phyloP scores from a whole-genome alignment of 352 stramenopile species.

The Phytophthora rubi region DNA sequence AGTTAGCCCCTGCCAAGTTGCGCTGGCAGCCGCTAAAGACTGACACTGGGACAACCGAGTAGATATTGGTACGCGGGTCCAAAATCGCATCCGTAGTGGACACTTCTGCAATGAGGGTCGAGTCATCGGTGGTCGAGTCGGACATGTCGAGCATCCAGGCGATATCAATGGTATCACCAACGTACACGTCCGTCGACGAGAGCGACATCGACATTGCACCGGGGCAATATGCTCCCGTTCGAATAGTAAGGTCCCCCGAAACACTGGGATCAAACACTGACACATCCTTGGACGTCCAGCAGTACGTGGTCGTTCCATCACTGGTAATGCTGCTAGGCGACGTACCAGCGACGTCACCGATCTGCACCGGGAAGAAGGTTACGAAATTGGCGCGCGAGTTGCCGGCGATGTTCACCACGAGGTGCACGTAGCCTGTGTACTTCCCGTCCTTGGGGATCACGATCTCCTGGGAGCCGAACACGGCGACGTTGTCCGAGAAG shows the following conservation, averaged over 20 bases:
- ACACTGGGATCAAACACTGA: conserved; percentile 71
- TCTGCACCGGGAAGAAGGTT: conserved; percentile 81
- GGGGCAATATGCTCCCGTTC: conserved; percentile 72
- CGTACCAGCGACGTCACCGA: conserved; percentile 66
- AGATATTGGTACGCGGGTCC: conserved; percentile 57
- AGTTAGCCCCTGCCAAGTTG: conserved; percentile 58
- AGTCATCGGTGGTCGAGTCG: conserved; percentile 49
- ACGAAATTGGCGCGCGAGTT: conserved; percentile 79
- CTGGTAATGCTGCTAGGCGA: conserved; percentile 50
- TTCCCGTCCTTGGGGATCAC: conserved; percentile 78
- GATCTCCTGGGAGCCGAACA: conserved; percentile 72
- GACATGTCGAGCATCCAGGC: conserved; percentile 74
- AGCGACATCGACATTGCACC: conserved; percentile 66
- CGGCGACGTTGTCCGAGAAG: conserved; percentile 56
- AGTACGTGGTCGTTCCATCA: conserved; percentile 81
- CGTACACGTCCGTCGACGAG: conserved; percentile 54
- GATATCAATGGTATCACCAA: conserved; percentile 60
- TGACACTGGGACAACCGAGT: conserved; percentile 71
- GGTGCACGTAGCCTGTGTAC: conserved; percentile 78
- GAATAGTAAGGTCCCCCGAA: conserved; percentile 59
- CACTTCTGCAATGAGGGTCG: conserved; percentile 71
- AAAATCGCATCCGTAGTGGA: conserved; percentile 59
- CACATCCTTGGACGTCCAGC: conserved; percentile 61
- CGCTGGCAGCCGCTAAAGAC: conserved; percentile 74
- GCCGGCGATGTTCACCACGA: conserved; percentile 68